These are phyloP conservation scores for Fusarium palustre DNA, from an alignment of 2,329 filamentous ascomycete species.

Conservation along the genomic window DNA sequence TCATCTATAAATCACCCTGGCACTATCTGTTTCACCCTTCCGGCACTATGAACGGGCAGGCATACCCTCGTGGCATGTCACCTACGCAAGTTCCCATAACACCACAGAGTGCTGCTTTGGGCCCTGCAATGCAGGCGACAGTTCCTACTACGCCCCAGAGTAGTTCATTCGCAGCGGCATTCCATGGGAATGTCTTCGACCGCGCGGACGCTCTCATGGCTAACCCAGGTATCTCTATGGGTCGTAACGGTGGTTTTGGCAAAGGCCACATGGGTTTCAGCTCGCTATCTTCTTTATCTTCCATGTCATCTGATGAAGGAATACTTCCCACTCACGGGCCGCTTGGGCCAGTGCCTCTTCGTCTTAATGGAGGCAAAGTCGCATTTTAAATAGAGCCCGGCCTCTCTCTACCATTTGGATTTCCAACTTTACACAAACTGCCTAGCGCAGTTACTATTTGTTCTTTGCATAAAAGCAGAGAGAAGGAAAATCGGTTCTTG, in stretches of 20 bases:
- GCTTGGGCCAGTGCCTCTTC: constrained; percentile 50
- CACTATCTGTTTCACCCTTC: constrained; percentile 55
- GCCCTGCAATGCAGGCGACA: constrained; percentile 90
- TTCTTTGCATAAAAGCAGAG: constrained; percentile 37
- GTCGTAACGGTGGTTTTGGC: constrained; percentile 62
- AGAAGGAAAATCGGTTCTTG: constrained; percentile 15
- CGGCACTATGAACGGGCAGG: constrained; percentile 31
- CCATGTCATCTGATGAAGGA: constrained; percentile 56
- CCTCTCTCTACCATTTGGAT: constrained; percentile 30
- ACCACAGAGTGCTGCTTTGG: constrained; percentile 87
- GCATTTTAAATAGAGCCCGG: constrained; percentile 48
- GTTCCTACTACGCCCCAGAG: constrained; percentile 78
- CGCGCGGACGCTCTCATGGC: constrained; percentile 68
- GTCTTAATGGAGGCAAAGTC: constrained; percentile 55
- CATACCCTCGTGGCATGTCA: constrained; percentile 46
- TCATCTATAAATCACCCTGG: constrained; percentile 74
- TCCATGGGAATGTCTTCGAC: constrained; percentile 70
- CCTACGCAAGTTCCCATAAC: constrained; percentile 74
- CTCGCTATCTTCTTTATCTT: constrained; percentile 57
- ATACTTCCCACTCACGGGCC: constrained; percentile 51
- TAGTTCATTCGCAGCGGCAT: constrained; percentile 65
- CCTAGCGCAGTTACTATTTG: constrained; percentile 1
- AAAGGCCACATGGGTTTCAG: constrained; percentile 56
- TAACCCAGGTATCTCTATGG: constrained; percentile 69
- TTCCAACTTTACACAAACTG: constrained; percentile 15